A percentile compares a stretch with the other conserved stretches of the same genome.
phyloP scores from a whole-genome alignment of 139 green algal genomes.

The Axilococcus clingmanii region DNA sequence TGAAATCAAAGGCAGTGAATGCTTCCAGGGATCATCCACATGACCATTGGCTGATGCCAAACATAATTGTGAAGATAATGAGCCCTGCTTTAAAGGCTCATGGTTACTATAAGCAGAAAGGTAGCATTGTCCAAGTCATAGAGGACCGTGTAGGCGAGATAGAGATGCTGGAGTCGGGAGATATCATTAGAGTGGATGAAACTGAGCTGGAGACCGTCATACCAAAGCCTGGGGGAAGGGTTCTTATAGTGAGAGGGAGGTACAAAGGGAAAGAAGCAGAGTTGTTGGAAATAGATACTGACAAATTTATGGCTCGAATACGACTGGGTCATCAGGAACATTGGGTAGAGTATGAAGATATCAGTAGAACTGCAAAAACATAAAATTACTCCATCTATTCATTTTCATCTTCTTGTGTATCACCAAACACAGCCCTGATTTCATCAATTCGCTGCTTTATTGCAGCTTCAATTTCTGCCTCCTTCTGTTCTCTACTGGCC shows the following conservation, averaged over 20 bases:
- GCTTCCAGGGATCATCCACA: neutral
- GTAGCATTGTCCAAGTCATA: conserved; percentile 56
- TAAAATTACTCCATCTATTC: neutral
- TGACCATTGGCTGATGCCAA: conserved; percentile 55
- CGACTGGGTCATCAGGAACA: conserved; percentile 22
- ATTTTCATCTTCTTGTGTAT: conserved; percentile 3
- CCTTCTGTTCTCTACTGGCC: neutral
- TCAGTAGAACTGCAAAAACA: conserved; percentile 51
- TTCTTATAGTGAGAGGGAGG: conserved; percentile 70
- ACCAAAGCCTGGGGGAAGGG: conserved; percentile 39
- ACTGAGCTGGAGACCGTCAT: conserved; percentile 90
- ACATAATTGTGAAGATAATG: conserved; percentile 88
- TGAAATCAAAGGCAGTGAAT: conserved; percentile 14
- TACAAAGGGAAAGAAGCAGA: conserved; percentile 38
- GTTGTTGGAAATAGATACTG: conserved; percentile 53
- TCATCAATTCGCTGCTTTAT: conserved; percentile 1
- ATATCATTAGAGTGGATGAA: conserved; percentile 82
- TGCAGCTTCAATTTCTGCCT: neutral
- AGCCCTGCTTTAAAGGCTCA: conserved; percentile 58
- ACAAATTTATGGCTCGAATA: conserved; percentile 60
- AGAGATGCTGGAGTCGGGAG: conserved; percentile 56
- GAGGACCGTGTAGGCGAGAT: conserved; percentile 72
- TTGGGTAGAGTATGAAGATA: conserved; percentile 85
- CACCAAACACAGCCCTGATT: neutral
- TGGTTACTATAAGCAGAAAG: conserved; percentile 93